Conservation (phyloP, 2,329 filamentous ascomycete genomes). For the Fusarium sp. region DNA sequence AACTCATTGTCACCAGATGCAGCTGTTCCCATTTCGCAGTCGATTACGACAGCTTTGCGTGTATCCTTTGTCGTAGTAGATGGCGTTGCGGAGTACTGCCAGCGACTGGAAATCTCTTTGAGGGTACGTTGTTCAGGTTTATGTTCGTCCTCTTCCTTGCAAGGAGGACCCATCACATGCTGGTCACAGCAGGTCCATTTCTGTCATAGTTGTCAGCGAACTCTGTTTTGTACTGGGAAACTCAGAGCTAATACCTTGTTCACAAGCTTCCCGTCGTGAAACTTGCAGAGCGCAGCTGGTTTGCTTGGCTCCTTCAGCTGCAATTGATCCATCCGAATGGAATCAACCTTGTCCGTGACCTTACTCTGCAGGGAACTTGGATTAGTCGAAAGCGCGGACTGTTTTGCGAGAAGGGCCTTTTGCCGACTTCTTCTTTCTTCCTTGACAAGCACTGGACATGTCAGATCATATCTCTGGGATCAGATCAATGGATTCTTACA, state of each 20-base stretch:
- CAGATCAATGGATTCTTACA: neutral
- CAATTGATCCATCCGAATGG: neutral
- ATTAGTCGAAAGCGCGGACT: rapidly evolving
- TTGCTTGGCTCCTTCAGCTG: neutral
- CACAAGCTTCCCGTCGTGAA: neutral
- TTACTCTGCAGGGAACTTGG: neutral
- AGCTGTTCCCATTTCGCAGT: slow-evolving; percentile 66
- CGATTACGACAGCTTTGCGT: slow-evolving; percentile 55
- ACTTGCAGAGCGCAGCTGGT: neutral
- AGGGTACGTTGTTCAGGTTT: neutral
- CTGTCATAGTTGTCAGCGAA: neutral
- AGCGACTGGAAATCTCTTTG: neutral
- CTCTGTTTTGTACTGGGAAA: rapidly evolving
- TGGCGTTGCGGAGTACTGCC: slow-evolving; percentile 9
- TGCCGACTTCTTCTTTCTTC: neutral
- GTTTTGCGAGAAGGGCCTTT: neutral
- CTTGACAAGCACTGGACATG: neutral
- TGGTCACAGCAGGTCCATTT: slow-evolving; percentile 22
- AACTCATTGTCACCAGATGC: slow-evolving; percentile 58
- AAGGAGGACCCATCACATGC: neutral
- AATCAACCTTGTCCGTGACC: neutral
- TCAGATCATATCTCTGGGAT: neutral
- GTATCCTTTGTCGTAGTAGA: neutral
- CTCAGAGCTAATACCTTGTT: neutral
- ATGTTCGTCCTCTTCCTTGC: slow-evolving; percentile 6